These are phyloP conservation scores for Botryotinia calthae DNA, from an alignment of 2,329 filamentous ascomycete species.

Conservation along the genomic window DNA sequence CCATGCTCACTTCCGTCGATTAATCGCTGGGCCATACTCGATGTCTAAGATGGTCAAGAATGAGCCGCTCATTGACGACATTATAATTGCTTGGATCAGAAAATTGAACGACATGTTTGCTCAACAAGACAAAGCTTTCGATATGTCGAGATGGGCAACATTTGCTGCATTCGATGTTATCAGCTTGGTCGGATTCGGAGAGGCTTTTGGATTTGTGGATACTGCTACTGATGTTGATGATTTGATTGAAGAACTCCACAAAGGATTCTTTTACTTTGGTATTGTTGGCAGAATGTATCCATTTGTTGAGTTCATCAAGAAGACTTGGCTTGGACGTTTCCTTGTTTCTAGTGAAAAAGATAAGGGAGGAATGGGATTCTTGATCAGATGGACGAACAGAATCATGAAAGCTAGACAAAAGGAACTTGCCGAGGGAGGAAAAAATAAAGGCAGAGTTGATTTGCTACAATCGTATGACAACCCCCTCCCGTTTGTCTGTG, in stretches of 20 bases:
- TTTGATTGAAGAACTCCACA: constrained; percentile 54
- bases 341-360: constrained; percentile 53
- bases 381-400: constrained; percentile 57
- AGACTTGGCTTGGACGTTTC: constrained; percentile 51
- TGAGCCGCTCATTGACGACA: constrained; percentile 54
- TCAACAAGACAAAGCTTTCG: constrained; percentile 46
- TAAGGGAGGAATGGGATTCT: constrained; percentile 51
- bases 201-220: constrained; percentile 54
- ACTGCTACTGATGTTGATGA: constrained; percentile 51
- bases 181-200: constrained; percentile 54
- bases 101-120: constrained; percentile 49
- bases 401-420: constrained; percentile 49
- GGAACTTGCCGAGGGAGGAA: constrained; percentile 49
- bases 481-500: background rate
- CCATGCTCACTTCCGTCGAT: constrained; percentile 53
- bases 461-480: constrained; percentile 49
- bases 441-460: constrained; percentile 47
- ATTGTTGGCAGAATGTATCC: constrained; percentile 49
- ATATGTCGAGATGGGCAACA: constrained; percentile 56
- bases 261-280: constrained; percentile 39
- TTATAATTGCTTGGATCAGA: constrained; percentile 50
- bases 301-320: constrained; percentile 55
- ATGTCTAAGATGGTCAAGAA: constrained; percentile 57
- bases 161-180: constrained; percentile 54
- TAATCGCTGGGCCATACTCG: constrained; percentile 51